Evolutionary conservation across 164 flowering plant species (phyloP).

Genomic region (Litsea cubeba): DNA sequence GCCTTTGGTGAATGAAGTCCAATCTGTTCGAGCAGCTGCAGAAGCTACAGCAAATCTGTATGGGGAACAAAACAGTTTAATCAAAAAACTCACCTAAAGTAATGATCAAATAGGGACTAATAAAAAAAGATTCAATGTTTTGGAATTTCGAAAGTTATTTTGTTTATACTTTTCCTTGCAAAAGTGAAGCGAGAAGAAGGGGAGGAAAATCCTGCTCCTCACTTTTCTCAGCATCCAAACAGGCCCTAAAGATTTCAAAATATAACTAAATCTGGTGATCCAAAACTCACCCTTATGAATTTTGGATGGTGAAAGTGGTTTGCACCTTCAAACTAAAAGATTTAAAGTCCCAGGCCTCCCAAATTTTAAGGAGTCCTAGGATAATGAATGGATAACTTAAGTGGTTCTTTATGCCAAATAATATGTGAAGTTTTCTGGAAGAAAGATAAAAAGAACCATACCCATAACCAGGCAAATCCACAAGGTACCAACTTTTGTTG

Average conservation of each 20-base stretch:
- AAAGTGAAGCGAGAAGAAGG: too few species aligned
- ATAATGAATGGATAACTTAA: background rate
- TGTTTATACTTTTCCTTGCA: too few species aligned
- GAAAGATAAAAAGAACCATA: slow-evolving; percentile 19
- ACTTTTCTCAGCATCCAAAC: too few species aligned
- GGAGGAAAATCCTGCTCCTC: too few species aligned
- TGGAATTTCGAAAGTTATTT: too few species aligned
- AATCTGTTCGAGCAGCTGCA: slow-evolving; percentile 75
- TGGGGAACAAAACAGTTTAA: background rate
- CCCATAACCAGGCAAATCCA: slow-evolving; percentile 99
- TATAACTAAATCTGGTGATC: too few species aligned
- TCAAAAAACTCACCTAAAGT: background rate
- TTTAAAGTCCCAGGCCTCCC: background rate
- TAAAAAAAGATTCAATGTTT: too few species aligned
- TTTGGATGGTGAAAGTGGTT: too few species aligned
- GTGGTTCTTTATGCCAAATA: background rate
- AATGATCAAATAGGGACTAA: too few species aligned
- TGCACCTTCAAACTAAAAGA: too few species aligned
- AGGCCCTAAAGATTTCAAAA: too few species aligned
- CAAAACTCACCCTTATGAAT: too few species aligned
- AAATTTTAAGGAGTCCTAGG: background rate
- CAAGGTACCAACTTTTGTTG: slow-evolving; percentile 89
- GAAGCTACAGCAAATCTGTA: slow-evolving; percentile 88
- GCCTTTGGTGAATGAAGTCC: slow-evolving; percentile 92
- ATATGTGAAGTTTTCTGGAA: background rate